These are phyloP conservation scores for Rubia balearica DNA, from an alignment of 305 asterid genomes.

Conservation along the genomic window DNA sequence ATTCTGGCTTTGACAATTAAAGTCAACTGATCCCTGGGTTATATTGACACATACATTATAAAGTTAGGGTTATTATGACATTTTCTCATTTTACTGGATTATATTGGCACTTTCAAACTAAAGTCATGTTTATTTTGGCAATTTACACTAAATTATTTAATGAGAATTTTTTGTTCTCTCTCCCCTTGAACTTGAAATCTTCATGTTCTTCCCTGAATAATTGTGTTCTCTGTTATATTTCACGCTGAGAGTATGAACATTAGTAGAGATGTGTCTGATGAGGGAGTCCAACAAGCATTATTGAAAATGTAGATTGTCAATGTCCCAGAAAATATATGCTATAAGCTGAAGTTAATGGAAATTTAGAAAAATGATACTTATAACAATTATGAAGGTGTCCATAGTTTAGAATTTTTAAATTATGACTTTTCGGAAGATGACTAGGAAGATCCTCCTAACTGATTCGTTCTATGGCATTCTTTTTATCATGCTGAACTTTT, in stretches of 20 bases:
- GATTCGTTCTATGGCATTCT: too few species aligned
- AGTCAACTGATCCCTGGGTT: too few species aligned
- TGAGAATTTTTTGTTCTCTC: neutral
- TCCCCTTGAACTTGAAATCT: neutral
- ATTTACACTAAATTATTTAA: neutral
- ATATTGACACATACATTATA: too few species aligned
- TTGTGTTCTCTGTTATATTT: constrained; percentile 11
- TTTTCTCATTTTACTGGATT: too few species aligned
- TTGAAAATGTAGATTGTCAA: constrained; percentile 87
- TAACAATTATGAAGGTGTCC: neutral
- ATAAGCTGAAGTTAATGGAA: neutral
- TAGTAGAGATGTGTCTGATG: constrained; percentile 92
- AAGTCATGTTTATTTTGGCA: too few species aligned
- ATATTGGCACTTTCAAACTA: too few species aligned
- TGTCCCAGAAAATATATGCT: constrained; percentile 57
- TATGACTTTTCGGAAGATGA: neutral
- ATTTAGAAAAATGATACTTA: neutral
- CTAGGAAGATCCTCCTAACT: too few species aligned
- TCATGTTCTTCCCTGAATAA: constrained; percentile 8
- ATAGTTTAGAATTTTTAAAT: neutral
- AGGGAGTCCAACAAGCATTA: constrained; percentile 92
- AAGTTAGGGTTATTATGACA: too few species aligned
- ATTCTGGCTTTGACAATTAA: too few species aligned
- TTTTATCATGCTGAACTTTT: too few species aligned
- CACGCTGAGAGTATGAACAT: constrained; percentile 92